Conservation (phyloP, 2,329 filamentous ascomycete species). For the Apiospora pterosperma region DNA sequence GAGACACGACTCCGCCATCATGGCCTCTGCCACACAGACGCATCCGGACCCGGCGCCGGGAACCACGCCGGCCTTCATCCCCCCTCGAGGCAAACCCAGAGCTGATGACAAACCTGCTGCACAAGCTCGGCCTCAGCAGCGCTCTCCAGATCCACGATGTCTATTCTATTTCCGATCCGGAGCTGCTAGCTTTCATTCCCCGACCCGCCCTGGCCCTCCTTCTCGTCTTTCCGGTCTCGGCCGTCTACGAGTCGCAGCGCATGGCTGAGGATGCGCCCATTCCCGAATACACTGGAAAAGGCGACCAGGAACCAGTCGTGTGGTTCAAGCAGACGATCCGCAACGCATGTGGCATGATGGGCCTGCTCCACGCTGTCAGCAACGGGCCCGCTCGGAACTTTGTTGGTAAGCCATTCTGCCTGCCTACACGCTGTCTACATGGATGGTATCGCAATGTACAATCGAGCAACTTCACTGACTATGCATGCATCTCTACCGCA, state of each 20-base stretch:
- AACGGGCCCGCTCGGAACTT: conserved; percentile 70
- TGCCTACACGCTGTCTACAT: background rate
- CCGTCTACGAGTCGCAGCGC: conserved; percentile 75
- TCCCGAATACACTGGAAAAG: conserved; percentile 63
- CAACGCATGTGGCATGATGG: conserved; percentile 91
- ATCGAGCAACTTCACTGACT: background rate
- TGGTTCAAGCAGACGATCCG: conserved; percentile 97
- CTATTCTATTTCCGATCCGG: conserved; percentile 82
- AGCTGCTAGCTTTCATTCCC: conserved; percentile 81
- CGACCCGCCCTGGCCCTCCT: conserved; percentile 85
- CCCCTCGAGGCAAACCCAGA: conserved; percentile 75
- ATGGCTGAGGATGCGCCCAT: conserved; percentile 65
- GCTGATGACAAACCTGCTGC: conserved; percentile 80
- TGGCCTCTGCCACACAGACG: conserved; percentile 14
- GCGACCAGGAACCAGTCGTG: conserved; percentile 69
- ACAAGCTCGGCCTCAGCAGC: conserved; percentile 78
- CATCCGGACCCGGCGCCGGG: conserved; percentile 35
- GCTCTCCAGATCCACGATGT: conserved; percentile 83
- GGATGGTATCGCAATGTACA: background rate
- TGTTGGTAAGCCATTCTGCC: conserved; percentile 43
- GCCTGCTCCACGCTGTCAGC: conserved; percentile 73
- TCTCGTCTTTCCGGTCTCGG: conserved; percentile 84
- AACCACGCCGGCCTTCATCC: conserved; percentile 48
- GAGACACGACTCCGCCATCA: background rate
- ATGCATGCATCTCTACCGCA: conserved; percentile 16